These are phyloP conservation scores for Chrysosphaeria jannelii DNA, from an alignment of 2,329 filamentous ascomycete genomes.

Conservation along the genomic window DNA sequence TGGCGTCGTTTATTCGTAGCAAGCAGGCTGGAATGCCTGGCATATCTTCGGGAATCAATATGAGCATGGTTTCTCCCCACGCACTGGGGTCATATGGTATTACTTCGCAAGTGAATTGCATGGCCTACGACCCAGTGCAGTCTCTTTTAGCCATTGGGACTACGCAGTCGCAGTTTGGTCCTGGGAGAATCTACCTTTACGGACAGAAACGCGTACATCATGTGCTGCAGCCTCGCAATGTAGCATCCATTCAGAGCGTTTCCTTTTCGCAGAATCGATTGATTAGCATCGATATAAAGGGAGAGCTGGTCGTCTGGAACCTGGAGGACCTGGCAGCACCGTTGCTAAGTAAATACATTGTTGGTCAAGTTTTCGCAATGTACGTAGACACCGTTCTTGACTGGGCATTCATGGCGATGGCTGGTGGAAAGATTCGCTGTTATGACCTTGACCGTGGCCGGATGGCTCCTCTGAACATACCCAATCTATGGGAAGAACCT, in stretches of 20 bases:
- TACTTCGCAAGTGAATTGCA: slow-evolving; percentile 30
- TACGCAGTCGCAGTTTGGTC: slow-evolving; percentile 57
- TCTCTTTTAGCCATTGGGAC: slow-evolving; percentile 82
- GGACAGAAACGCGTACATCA: slow-evolving; percentile 57
- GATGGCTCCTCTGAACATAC: slow-evolving; percentile 46
- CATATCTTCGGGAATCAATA: slow-evolving; percentile 50
- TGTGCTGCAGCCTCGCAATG: slow-evolving; percentile 36
- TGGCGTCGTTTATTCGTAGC: slow-evolving; percentile 68
- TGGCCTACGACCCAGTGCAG: slow-evolving; percentile 71
- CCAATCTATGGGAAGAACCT: slow-evolving; percentile 72
- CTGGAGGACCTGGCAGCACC: slow-evolving; percentile 49
- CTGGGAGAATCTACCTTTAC: slow-evolving; percentile 68
- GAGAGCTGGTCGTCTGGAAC: slow-evolving; percentile 64
- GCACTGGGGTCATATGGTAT: slow-evolving; percentile 63
- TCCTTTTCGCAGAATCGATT: slow-evolving; percentile 73
- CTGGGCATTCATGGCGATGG: slow-evolving; percentile 65
- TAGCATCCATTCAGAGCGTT: slow-evolving; percentile 43
- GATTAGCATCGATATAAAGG: slow-evolving; percentile 56
- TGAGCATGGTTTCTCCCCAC: slow-evolving; percentile 55
- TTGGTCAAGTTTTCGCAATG: no score
- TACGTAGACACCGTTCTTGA: slow-evolving; percentile 87
- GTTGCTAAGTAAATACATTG: slow-evolving; percentile 34
- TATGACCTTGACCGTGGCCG: slow-evolving; percentile 70
- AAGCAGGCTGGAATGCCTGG: slow-evolving; percentile 89
- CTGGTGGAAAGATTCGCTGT: slow-evolving; percentile 62